Conservation (phyloP, 805 yeast species). For the Candida multigemmis region DNA sequence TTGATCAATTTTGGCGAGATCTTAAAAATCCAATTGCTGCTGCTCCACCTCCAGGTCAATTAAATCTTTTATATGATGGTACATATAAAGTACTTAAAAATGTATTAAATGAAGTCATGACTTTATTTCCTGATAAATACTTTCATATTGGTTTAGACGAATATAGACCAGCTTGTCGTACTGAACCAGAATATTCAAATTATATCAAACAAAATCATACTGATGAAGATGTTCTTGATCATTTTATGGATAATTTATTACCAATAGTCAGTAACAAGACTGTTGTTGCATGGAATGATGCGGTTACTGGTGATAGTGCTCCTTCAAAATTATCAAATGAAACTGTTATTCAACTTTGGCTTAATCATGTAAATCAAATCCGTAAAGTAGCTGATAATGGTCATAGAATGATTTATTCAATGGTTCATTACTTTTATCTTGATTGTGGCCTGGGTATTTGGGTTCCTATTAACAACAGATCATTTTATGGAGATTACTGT, state of each 20-base stretch:
- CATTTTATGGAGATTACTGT: conserved; percentile 30
- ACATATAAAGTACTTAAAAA: conserved; percentile 23
- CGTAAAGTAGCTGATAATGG: conserved; percentile 21
- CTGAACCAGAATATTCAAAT: conserved; percentile 15
- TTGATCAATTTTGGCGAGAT: conserved; percentile 14
- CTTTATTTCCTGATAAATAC: conserved; percentile 22
- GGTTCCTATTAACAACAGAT: conserved; percentile 23
- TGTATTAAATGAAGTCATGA: conserved; percentile 22
- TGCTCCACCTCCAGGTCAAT: conserved; percentile 34
- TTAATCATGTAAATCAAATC: conserved; percentile 9
- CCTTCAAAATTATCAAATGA: conserved; percentile 20
- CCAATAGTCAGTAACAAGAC: conserved; percentile 22
- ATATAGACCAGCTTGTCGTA: conserved; percentile 22
- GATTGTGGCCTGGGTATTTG: conserved; percentile 34
- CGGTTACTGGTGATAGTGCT: conserved; percentile 11
- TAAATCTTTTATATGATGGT: conserved; percentile 20
- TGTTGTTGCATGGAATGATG: conserved; percentile 36
- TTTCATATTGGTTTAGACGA: conserved; percentile 37
- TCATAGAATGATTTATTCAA: conserved; percentile 29
- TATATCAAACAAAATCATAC: conserved; percentile 16
- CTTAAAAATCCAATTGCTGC: conserved; percentile 18
- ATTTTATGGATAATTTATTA: conserved; percentile 23
- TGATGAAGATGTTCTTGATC: conserved; percentile 15
- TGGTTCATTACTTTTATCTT: conserved; percentile 21
- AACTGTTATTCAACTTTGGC: conserved; percentile 26